phyloP scores from a whole-genome alignment of 2,329 filamentous ascomycete species.

The Xylaria sp. region DNA sequence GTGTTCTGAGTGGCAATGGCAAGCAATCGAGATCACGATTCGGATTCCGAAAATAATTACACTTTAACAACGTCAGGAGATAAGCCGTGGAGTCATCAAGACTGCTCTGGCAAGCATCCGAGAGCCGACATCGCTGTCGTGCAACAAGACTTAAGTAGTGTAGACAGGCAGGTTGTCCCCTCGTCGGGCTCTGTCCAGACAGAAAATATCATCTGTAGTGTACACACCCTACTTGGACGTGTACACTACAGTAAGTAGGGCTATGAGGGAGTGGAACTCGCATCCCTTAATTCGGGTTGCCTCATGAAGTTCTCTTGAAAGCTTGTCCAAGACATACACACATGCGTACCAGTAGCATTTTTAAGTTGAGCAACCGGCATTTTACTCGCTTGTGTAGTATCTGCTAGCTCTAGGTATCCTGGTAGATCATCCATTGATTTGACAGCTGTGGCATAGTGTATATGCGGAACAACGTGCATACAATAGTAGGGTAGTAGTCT shows the following conservation, averaged over 20 bases:
- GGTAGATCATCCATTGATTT: not conserved
- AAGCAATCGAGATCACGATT: not conserved
- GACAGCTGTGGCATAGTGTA: not conserved
- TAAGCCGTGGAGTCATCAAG: not conserved
- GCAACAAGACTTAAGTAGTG: not conserved
- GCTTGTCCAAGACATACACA: not conserved
- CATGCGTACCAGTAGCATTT: not conserved
- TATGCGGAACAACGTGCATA: not conserved
- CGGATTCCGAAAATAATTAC: too few species aligned
- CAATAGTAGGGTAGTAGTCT: not conserved
- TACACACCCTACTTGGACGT: not conserved
- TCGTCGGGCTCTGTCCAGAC: not conserved
- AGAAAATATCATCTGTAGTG: not conserved
- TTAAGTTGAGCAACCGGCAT: not conserved
- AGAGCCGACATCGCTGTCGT: not conserved
- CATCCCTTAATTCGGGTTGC: slow-evolving; percentile 7
- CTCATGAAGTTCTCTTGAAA: not conserved
- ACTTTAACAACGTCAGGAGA: not conserved
- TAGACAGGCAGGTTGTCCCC: not conserved
- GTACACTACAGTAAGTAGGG: not conserved
- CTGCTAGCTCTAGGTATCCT: not conserved
- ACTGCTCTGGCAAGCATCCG: not conserved
- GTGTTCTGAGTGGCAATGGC: not conserved
- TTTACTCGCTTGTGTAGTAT: not conserved
- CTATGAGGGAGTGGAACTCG: not conserved